These are phyloP conservation scores for Ilyonectria destructans DNA, from an alignment of 2,329 filamentous ascomycete species.

Conservation along the genomic window DNA sequence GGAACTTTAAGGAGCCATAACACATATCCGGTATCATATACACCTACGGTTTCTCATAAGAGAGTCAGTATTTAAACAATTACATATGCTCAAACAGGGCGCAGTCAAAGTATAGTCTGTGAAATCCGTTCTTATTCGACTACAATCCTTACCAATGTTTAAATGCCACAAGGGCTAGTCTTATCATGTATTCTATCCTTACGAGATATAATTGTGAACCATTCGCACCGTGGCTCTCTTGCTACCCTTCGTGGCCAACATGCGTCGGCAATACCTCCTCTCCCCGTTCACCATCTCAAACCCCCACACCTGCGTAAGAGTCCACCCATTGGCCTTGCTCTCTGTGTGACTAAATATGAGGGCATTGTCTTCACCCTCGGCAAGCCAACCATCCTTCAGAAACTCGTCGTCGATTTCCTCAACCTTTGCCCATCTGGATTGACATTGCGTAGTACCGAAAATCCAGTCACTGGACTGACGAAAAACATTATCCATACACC, in stretches of 20 bases:
- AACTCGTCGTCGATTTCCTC: slow-evolving; percentile 70
- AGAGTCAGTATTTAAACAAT: no score
- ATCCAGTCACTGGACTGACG: slow-evolving; percentile 83
- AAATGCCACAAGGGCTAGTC: no score
- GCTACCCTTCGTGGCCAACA: slow-evolving; percentile 67
- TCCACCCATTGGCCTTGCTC: no score
- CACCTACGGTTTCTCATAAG: background rate
- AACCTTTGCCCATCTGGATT: slow-evolving; percentile 66
- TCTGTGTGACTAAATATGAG: no score
- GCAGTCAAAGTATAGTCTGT: no score
- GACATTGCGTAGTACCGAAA: slow-evolving; percentile 80
- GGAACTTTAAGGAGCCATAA: background rate
- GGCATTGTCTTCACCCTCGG: slow-evolving; percentile 36
- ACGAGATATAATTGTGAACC: slow-evolving; percentile 68
- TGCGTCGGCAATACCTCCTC: slow-evolving; percentile 68
- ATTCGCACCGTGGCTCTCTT: slow-evolving; percentile 67
- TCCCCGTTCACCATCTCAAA: slow-evolving; percentile 70
- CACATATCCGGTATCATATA: background rate
- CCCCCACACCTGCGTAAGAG: slow-evolving; percentile 50
- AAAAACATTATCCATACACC: slow-evolving; percentile 65
- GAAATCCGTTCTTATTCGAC: no score
- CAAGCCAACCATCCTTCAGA: slow-evolving; percentile 72
- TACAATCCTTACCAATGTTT: no score
- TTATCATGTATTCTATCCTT: slow-evolving; percentile 4
- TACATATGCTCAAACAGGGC: no score